Evolutionary conservation across 805 yeast genomes (phyloP).

Genomic region (Teunomyces funiuensis): DNA sequence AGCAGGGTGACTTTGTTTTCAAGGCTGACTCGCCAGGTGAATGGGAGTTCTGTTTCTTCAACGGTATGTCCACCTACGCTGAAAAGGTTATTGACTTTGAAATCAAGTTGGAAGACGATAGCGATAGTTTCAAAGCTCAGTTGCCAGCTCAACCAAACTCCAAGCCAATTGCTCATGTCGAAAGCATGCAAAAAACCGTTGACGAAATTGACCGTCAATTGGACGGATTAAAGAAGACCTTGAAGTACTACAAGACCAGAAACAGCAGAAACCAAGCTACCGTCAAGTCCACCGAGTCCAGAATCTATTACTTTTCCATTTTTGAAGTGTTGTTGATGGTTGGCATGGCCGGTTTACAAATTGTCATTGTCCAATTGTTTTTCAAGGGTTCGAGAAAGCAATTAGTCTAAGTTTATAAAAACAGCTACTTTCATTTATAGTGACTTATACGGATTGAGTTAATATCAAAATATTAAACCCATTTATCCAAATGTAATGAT

Average conservation of each 20-base stretch:
- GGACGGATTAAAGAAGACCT: conserved; percentile 52
- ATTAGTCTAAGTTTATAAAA: conserved; percentile 39
- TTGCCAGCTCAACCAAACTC: conserved; percentile 54
- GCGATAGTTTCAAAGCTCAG: conserved; percentile 49
- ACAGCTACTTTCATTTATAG: neutral
- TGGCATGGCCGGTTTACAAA: conserved; percentile 70
- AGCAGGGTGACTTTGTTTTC: conserved; percentile 80
- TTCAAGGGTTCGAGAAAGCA: conserved; percentile 73
- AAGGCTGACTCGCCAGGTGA: conserved; percentile 69
- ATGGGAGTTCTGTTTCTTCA: conserved; percentile 82
- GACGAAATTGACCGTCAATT: conserved; percentile 60
- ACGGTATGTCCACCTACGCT: conserved; percentile 77
- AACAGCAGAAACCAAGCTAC: conserved; percentile 90
- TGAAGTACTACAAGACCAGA: conserved; percentile 86
- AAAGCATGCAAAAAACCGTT: conserved; percentile 53
- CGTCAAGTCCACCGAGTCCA: conserved; percentile 73
- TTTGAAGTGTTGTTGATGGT: conserved; percentile 72
- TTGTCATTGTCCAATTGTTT: conserved; percentile 64
- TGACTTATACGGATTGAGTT: neutral
- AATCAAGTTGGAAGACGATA: conserved; percentile 52
- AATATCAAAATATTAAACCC: neutral
- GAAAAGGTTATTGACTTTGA: conserved; percentile 86
- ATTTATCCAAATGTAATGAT: too few relatives aligned
- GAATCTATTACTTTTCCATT: conserved; percentile 75
- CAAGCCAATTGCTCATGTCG: conserved; percentile 52